Conservation (phyloP, 176 grass and related monocot genomes). For the Coix lacrymajobi region DNA sequence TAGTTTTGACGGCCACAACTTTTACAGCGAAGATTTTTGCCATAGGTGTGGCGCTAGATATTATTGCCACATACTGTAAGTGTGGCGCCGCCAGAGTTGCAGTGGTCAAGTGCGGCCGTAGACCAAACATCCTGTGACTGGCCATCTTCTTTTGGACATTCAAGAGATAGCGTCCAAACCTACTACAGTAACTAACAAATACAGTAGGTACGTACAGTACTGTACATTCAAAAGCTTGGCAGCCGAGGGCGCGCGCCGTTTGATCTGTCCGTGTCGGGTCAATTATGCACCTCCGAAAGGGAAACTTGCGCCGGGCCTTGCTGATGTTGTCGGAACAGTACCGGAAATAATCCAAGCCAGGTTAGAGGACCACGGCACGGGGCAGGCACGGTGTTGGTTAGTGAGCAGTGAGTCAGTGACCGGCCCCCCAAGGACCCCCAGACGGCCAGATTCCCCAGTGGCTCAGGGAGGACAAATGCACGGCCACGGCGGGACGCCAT, state of each 20-base stretch:
- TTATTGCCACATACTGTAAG: too few species aligned
- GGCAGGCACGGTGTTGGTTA: not conserved
- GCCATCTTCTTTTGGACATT: too few species aligned
- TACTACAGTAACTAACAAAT: too few species aligned
- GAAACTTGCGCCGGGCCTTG: not conserved
- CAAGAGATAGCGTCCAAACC: too few species aligned
- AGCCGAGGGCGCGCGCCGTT: not conserved
- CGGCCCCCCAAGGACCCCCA: not conserved
- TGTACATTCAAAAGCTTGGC: not conserved
- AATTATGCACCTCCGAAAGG: constrained; percentile 5
- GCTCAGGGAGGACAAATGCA: not conserved
- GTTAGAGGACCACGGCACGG: not conserved
- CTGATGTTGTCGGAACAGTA: not conserved
- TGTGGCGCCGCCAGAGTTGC: too few species aligned
- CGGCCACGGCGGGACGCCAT: not conserved
- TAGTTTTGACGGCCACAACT: too few species aligned
- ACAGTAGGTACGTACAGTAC: too few species aligned
- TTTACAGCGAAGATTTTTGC: too few species aligned
- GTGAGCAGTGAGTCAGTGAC: too few species aligned
- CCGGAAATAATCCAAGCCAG: not conserved
- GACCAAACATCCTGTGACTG: too few species aligned
- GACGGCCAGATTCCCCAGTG: not conserved
- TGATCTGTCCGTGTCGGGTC: not conserved
- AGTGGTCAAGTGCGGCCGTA: too few species aligned
- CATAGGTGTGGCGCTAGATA: too few species aligned